phyloP scores from a whole-genome alignment of 495 filamentous ascomycete species.

The Talaromyces proteolyticus region DNA sequence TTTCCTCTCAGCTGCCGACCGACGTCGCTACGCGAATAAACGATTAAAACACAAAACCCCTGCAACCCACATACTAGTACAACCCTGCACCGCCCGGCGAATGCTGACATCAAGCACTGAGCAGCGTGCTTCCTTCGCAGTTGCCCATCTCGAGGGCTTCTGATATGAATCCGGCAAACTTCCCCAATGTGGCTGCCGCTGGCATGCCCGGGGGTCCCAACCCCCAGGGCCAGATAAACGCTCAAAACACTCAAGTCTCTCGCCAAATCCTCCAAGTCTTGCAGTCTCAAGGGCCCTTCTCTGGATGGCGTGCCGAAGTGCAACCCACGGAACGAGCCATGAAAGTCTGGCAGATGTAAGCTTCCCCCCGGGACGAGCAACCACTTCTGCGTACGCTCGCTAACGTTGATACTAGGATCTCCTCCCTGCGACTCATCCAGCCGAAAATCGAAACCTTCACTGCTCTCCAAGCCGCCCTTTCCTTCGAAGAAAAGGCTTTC shows the following conservation, averaged over 20 bases:
- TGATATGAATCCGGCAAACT: slow-evolving; percentile 46
- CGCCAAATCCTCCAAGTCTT: slow-evolving; percentile 30
- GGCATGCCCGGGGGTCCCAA: slow-evolving; percentile 32
- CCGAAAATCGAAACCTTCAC: slow-evolving; percentile 34
- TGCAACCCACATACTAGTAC: neutral
- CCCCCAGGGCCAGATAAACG: slow-evolving; percentile 24
- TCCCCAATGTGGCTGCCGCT: slow-evolving; percentile 33
- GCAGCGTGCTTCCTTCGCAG: slow-evolving; percentile 32
- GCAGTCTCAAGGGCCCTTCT: slow-evolving; percentile 29
- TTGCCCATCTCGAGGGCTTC: slow-evolving; percentile 39
- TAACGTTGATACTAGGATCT: slow-evolving; percentile 28
- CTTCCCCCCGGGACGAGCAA: no score
- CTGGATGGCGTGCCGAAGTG: slow-evolving; percentile 42
- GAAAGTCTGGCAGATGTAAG: slow-evolving; percentile 45
- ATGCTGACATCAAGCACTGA: slow-evolving; percentile 31
- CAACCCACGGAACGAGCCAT: slow-evolving; percentile 28
- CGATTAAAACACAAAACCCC: no score
- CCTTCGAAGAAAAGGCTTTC: slow-evolving; percentile 43
- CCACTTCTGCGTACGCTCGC: neutral
- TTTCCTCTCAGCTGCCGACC: neutral
- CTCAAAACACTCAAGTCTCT: slow-evolving; percentile 29
- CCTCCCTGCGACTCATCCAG: slow-evolving; percentile 44
- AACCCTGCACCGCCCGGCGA: slow-evolving; percentile 16
- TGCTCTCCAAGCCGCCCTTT: slow-evolving; percentile 38
- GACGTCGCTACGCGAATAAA: no score